Percentiles rank a stretch among this genome's conserved stretches.
Evolutionary conservation across 2,329 filamentous ascomycete genomes (phyloP).

Genomic region (Trichoderma cornu-damae): DNA sequence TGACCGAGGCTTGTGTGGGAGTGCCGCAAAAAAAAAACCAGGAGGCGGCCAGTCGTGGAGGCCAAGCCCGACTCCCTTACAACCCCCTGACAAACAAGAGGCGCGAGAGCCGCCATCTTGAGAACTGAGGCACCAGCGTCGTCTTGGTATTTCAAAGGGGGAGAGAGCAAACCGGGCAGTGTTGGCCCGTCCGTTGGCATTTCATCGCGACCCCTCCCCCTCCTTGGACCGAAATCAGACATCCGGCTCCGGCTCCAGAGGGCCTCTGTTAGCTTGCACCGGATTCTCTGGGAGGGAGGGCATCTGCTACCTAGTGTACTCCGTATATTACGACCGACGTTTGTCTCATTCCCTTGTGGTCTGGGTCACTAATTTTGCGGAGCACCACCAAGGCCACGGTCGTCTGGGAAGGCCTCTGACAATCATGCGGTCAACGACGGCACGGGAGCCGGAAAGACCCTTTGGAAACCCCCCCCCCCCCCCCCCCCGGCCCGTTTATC

Average conservation of each 20-base stretch:
- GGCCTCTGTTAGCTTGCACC: background rate
- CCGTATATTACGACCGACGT: background rate
- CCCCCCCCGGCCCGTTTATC: background rate
- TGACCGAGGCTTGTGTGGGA: background rate
- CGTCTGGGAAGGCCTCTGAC: background rate
- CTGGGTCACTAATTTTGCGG: background rate
- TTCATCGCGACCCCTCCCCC: background rate
- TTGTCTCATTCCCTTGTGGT: background rate
- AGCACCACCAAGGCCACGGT: background rate
- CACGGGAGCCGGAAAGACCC: background rate
- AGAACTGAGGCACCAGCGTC: too few relatives aligned
- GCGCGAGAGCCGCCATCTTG: too few relatives aligned
- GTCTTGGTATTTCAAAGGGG: background rate
- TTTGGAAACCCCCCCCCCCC: background rate
- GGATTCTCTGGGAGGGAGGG: background rate
- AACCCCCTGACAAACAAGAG: too few relatives aligned
- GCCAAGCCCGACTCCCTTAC: too few relatives aligned
- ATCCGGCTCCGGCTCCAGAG: background rate
- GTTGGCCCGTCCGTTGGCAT: background rate
- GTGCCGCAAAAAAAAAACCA: background rate
- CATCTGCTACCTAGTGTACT: background rate
- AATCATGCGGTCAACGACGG: background rate
- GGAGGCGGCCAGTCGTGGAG: too few relatives aligned
- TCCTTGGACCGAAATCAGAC: background rate
- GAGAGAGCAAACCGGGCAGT: background rate